A percentile compares a stretch with the other conserved stretches of the same genome.
Evolutionary conservation across 257 asterid species (phyloP).

Genomic region (Jacaranda copaia): DNA sequence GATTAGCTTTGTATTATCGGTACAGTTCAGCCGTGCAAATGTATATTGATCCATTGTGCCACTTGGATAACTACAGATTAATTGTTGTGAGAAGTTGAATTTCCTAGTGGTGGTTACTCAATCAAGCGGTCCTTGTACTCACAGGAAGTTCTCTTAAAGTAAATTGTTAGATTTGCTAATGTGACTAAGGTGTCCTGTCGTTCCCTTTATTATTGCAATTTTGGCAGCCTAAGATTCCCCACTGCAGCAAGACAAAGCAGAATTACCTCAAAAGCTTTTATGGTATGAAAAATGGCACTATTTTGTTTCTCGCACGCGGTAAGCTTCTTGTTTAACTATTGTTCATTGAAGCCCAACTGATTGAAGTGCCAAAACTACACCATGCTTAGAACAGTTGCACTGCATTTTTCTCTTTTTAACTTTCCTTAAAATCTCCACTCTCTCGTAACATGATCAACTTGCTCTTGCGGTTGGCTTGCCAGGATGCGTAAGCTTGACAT

Average conservation of each 20-base stretch:
- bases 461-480: not conserved
- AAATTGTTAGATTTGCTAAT: not conserved
- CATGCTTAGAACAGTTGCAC: too few relatives aligned
- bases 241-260: not conserved
- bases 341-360: not conserved
- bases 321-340: not conserved
- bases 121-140: not conserved
- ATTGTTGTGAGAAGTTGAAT: too few relatives aligned
- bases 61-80: not conserved
- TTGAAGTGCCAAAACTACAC: not conserved
- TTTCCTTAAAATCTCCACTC: not conserved
- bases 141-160: not conserved
- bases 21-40: not conserved
- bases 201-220: not conserved
- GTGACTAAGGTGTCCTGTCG: not conserved
- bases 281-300: not conserved
- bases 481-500: not conserved
- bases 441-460: not conserved
- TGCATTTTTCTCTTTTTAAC: not conserved
- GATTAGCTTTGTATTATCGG: conserved; percentile 6
- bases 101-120: not conserved
- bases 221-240: not conserved
- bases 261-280: not conserved
- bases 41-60: not conserved
- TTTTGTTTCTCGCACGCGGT: not conserved